phyloP scores from a whole-genome alignment of 228 moss, liverwort and hornwort species.

The Sphagnum magellanicum region DNA sequence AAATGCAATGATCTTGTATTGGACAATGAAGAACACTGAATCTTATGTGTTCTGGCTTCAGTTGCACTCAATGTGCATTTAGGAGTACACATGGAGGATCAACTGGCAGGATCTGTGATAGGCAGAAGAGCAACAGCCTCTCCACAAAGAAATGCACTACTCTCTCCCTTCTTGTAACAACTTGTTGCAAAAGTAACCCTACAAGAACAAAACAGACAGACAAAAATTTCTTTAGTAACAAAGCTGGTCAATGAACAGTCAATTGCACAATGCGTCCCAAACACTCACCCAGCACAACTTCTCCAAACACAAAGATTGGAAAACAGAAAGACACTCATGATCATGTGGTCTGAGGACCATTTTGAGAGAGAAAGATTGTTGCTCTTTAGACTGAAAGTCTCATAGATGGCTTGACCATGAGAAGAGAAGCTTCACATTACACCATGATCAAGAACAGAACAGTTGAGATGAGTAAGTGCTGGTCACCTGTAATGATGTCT shows the following conservation, averaged over 20 bases:
- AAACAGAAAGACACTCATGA: background rate
- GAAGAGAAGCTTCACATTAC: background rate
- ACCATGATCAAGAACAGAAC: background rate
- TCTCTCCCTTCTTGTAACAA: slow-evolving; percentile 42
- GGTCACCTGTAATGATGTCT: slow-evolving; percentile 59
- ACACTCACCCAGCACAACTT: background rate
- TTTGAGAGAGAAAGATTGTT: background rate
- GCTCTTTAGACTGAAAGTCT: background rate
- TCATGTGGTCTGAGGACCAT: background rate
- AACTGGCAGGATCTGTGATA: background rate
- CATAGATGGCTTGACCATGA: background rate
- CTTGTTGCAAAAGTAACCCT: slow-evolving; percentile 79
- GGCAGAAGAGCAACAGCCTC: slow-evolving; percentile 73
- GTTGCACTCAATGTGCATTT: too few relatives aligned
- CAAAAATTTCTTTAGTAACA: background rate
- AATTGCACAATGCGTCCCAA: background rate
- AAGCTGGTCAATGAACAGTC: background rate
- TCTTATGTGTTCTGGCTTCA: too few relatives aligned
- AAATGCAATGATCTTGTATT: too few relatives aligned
- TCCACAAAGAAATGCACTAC: slow-evolving; percentile 41
- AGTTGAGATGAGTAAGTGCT: background rate
- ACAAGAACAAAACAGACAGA: slow-evolving; percentile 8
- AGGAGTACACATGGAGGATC: too few relatives aligned
- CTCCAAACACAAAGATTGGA: too few relatives aligned
- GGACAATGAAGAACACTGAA: too few relatives aligned